Evolutionary conservation across 2,329 filamentous ascomycete genomes (phyloP).

Genomic region (Alternaria gaisen): DNA sequence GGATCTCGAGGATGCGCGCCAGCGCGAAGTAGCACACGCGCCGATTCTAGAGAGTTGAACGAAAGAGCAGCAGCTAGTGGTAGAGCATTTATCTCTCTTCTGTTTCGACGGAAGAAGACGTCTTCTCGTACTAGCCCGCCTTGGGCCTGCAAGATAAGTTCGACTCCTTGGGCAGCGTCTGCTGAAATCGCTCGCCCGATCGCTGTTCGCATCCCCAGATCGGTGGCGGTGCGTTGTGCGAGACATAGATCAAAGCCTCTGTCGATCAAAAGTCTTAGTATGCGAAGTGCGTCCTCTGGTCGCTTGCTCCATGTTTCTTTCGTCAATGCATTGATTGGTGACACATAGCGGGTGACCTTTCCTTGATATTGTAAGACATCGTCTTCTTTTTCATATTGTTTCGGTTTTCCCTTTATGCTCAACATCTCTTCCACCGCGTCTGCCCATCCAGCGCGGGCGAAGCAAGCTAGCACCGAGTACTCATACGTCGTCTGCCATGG

Average conservation of each 20-base stretch:
- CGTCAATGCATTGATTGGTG: conserved; percentile 26
- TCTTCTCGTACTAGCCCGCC: conserved; percentile 26
- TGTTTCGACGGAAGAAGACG: conserved; percentile 25
- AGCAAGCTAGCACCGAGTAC: conserved; percentile 26
- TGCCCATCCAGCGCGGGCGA: conserved; percentile 28
- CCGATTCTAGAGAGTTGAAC: conserved; percentile 21
- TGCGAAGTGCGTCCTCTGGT: conserved; percentile 31
- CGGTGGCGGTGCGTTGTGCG: conserved; percentile 25
- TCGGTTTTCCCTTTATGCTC: conserved; percentile 17
- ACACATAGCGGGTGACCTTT: conserved; percentile 24
- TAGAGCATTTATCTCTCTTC: conserved; percentile 26
- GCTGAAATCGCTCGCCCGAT: conserved; percentile 26
- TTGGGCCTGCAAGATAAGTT: conserved; percentile 26
- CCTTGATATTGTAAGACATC: conserved; percentile 29
- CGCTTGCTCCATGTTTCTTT: conserved; percentile 32
- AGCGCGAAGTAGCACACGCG: conserved; percentile 25
- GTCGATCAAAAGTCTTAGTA: conserved; percentile 25
- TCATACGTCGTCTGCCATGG: conserved; percentile 33
- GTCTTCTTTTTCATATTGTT: conserved; percentile 27
- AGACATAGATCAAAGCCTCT: conserved; percentile 23
- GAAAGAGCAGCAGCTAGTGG: conserved; percentile 26
- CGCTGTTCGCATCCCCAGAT: conserved; percentile 23
- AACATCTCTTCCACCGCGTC: conserved; percentile 30
- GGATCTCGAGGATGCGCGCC: conserved; percentile 29
- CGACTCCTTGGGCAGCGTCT: conserved; percentile 29